phyloP scores from a whole-genome alignment of 2,329 filamentous ascomycete genomes.

The Aspergillus puulaauensis region DNA sequence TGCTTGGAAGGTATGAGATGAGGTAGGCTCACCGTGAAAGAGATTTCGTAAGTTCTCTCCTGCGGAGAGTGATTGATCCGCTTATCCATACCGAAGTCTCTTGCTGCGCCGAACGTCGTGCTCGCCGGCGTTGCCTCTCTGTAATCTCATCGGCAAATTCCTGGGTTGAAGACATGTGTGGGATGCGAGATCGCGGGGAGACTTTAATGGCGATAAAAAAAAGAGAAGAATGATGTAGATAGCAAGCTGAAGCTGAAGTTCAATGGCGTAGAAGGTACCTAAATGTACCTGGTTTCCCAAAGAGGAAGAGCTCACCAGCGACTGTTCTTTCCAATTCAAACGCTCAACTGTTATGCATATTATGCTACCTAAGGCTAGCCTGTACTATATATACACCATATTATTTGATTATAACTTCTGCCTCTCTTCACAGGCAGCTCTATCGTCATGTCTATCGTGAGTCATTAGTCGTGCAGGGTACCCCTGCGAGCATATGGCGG shows the following conservation, averaged over 20 bases:
- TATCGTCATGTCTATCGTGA: slow-evolving; percentile 40
- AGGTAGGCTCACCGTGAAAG: neutral
- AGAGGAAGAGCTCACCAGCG: neutral
- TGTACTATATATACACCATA: slow-evolving; percentile 1
- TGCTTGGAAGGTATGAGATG: neutral
- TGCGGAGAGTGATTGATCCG: neutral
- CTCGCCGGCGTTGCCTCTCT: neutral
- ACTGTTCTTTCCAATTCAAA: neutral
- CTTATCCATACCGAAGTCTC: neutral
- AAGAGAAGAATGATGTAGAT: neutral
- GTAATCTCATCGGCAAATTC: neutral
- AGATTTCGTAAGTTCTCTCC: neutral
- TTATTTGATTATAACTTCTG: slow-evolving; percentile 8
- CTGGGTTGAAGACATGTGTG: neutral
- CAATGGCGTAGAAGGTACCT: neutral
- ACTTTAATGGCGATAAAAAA: neutral
- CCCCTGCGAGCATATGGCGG: neutral
- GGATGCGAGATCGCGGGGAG: neutral
- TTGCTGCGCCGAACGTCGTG: neutral
- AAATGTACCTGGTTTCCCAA: neutral
- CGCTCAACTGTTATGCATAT: neutral
- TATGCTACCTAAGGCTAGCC: neutral
- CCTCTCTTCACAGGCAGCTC: slow-evolving; percentile 1
- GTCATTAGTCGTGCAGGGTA: slow-evolving; percentile 38
- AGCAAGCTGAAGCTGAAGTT: neutral